These are phyloP conservation scores for Mucor saturninus DNA, from an alignment of 371 early-diverging fungal species.

Conservation along the genomic window DNA sequence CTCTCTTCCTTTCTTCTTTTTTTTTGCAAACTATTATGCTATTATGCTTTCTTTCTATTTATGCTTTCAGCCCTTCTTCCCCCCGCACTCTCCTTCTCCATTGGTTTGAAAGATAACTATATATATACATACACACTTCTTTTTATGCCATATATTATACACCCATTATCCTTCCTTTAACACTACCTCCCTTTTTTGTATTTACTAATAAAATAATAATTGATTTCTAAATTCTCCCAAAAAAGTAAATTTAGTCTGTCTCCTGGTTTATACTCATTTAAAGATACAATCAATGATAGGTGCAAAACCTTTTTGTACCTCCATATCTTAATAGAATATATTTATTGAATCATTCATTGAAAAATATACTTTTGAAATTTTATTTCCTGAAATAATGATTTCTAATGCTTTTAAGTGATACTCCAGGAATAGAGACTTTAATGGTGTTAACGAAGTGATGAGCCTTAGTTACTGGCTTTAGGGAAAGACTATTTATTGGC, in stretches of 20 bases:
- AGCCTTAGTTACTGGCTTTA: too few relatives aligned
- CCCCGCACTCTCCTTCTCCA: neutral
- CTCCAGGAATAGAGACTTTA: too few relatives aligned
- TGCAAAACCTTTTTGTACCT: too few relatives aligned
- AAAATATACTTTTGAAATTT: too few relatives aligned
- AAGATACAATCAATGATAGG: too few relatives aligned
- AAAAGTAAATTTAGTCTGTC: neutral
- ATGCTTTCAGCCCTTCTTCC: neutral
- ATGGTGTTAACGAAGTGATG: too few relatives aligned
- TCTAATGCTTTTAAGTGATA: too few relatives aligned
- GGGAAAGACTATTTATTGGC: too few relatives aligned
- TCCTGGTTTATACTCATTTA: too few relatives aligned
- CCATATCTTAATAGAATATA: too few relatives aligned
- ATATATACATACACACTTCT: neutral
- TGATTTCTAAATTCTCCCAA: neutral
- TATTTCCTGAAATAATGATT: too few relatives aligned
- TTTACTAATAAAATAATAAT: constrained; percentile 4
- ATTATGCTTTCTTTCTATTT: neutral
- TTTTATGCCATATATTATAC: neutral
- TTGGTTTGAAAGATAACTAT: neutral
- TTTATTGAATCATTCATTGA: too few relatives aligned
- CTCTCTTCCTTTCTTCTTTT: neutral
- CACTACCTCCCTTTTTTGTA: constrained; percentile 4
- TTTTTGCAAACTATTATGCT: neutral
- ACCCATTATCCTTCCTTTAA: neutral